Percentiles rank a stretch among this genome's conserved stretches.
Conservation (phyloP, 805 yeast species). For the Wickerhamiella cacticola region DNA sequence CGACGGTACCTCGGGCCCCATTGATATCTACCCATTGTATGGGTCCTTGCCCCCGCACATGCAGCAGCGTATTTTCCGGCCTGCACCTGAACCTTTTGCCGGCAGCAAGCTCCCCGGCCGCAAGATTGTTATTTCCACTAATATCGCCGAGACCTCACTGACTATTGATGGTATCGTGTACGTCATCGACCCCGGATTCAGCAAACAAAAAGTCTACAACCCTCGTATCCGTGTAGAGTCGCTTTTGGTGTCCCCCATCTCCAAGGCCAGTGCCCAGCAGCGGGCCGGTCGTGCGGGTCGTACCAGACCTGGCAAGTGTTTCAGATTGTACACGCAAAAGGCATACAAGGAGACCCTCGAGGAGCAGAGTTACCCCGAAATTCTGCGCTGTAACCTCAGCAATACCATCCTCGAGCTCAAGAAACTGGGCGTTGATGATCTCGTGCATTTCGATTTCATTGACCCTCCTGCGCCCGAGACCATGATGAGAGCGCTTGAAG, state of each 20-base stretch:
- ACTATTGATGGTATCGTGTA: slow-evolving; percentile 96
- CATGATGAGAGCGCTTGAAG: slow-evolving; percentile 98
- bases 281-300: slow-evolving; percentile 99
- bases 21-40: slow-evolving; percentile 81
- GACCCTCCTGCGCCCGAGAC: slow-evolving; percentile 99
- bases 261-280: slow-evolving; percentile 95
- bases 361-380: slow-evolving; percentile 94
- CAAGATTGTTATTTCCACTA: slow-evolving; percentile 82
- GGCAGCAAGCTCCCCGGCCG: slow-evolving; percentile 87
- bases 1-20: slow-evolving; percentile 83
- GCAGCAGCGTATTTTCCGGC: slow-evolving; percentile 86
- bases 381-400: slow-evolving; percentile 78
- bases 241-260: slow-evolving; percentile 84
- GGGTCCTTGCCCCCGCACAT: slow-evolving; percentile 95
- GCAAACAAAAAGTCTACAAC: slow-evolving; percentile 91
- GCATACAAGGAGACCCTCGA: slow-evolving; percentile 88
- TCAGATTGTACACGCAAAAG: slow-evolving; percentile 90
- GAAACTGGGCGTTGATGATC: slow-evolving; percentile 87
- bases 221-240: slow-evolving; percentile 95
- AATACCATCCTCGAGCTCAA: slow-evolving; percentile 87
- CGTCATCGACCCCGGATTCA: slow-evolving; percentile 95
- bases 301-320: slow-evolving; percentile 96
- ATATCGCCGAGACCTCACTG: slow-evolving; percentile 94
- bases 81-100: slow-evolving; percentile 65
- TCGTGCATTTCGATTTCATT: slow-evolving; percentile 96